phyloP scores from a whole-genome alignment of 2,329 filamentous ascomycete genomes.

The Lasiodiplodia citricola region DNA sequence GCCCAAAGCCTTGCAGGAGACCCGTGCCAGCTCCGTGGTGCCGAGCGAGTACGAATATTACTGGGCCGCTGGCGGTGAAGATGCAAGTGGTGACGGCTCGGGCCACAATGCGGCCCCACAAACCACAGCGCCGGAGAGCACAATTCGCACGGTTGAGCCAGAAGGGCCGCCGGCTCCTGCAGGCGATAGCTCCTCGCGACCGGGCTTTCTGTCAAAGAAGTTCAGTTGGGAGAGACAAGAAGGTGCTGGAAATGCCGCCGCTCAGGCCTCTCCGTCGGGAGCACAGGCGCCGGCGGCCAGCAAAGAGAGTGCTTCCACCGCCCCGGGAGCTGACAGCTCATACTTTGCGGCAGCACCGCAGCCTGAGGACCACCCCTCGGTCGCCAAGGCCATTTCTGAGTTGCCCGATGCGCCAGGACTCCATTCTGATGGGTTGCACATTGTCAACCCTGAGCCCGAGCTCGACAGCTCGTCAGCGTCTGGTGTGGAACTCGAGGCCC shows the following conservation, averaged over 20 bases:
- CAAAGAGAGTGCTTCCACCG: constrained; percentile 11
- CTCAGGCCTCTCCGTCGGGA: constrained; percentile 13
- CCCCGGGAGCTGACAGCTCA: constrained; percentile 8
- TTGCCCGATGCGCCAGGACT: constrained; percentile 16
- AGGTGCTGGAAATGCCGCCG: constrained; percentile 25
- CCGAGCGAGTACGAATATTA: constrained; percentile 72
- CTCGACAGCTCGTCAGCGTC: constrained; percentile 11
- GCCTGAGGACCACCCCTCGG: constrained; percentile 8
- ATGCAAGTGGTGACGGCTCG: constrained; percentile 7
- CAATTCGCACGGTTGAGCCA: constrained; percentile 21
- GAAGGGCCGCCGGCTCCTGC: constrained; percentile 6
- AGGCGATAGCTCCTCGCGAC: constrained; percentile 9
- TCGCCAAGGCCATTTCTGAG: constrained; percentile 16
- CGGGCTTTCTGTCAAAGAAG: constrained; percentile 36
- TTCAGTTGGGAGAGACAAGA: constrained; percentile 45
- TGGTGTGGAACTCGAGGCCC: constrained; percentile 26
- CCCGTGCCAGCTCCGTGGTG: constrained; percentile 67
- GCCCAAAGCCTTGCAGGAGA: constrained; percentile 31
- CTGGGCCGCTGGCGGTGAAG: constrained; percentile 57
- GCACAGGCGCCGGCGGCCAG: constrained; percentile 12
- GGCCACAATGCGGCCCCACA: constrained; percentile 3
- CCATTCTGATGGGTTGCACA: constrained; percentile 27
- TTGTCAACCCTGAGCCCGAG: constrained; percentile 29
- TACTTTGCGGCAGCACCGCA: background rate
- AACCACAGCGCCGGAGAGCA: constrained; percentile 13